Evolutionary conservation across 2,329 filamentous ascomycete species (phyloP), one percentile per base, ranked within the genome.

Genomic region (Plectosphaerella cucumerina): DNA sequence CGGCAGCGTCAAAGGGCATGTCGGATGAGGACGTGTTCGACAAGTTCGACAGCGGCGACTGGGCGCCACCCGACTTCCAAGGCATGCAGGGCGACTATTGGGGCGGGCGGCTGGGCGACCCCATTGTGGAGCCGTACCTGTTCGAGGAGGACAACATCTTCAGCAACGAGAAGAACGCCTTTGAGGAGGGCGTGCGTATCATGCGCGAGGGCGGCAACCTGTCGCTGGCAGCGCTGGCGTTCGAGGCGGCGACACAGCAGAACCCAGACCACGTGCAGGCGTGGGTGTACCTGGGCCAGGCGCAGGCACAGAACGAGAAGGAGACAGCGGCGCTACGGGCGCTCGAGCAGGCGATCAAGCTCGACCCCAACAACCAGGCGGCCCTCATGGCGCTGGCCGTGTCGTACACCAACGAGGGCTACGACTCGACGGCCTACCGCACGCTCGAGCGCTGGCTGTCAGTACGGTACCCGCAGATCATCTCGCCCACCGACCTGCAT

Each of bases 271-370:
- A 97, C 66, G 84, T 93, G 35, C 89, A 96, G 50, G 94, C 94
- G 3, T 99, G 94, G 94, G 90, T 92, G 10, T 87, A 91, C 62
- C 82, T 99, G 31, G 94, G 94, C 49, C 86, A 87, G 49, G 89
- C 92, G 17, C 94, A 99, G 71, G 94, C 94, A 18, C 94, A 99
- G 68, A 99, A 99, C 69, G 94, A 99, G 70, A 99, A 99, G 73
- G 94, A 99, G 69, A 88, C 90, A 9, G 93, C 94, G 0, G 94
- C 94, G 3, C 97, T 99, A 58, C 86, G 94, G 33, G 94, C 94
- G 3, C 77, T 97, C 53, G 93, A 97, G 69, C 89, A 94, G 66
- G 91, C 93, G 1, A 73, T 97, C 56, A 93, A 92, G 68, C 77
- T 94, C 23, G 92, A 97, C 61, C 86, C 91, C 1, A 86, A 84